Percentiles rank a stretch among this genome's conserved stretches.
These are phyloP conservation scores for Aethionema arabicum DNA, from an alignment of 345 rosid species.

Conservation along the genomic window DNA sequence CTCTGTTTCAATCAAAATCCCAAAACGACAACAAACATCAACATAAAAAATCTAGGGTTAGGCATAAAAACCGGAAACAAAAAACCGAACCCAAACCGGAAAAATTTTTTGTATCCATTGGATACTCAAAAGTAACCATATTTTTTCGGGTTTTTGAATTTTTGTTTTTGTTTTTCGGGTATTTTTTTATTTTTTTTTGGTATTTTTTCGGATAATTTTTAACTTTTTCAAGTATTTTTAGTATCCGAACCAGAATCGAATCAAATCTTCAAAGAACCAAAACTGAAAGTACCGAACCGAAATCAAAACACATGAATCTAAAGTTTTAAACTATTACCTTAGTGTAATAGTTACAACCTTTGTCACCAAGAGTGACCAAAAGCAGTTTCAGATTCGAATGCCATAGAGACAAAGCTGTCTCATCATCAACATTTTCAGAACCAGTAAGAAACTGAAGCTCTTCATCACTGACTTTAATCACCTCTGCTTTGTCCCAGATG, in stretches of 20 bases:
- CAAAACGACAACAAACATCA: conserved; percentile 3
- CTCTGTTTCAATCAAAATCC: conserved; percentile 39
- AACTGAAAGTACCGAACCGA: no score
- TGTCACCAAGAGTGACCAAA: conserved; percentile 87
- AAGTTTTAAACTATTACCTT: conserved; percentile 49
- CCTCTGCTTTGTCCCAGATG: conserved; percentile 97
- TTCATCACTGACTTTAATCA: conserved; percentile 90
- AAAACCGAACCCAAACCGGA: no score
- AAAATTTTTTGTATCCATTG: no score
- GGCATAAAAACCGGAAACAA: no score
- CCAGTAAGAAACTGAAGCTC: conserved; percentile 97
- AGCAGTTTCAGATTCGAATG: conserved; percentile 79
- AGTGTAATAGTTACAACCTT: conserved; percentile 93
- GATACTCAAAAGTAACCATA: no score
- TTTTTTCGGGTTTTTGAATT: no score
- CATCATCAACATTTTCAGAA: conserved; percentile 70
- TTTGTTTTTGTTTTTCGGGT: no score
- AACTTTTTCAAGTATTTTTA: no score
- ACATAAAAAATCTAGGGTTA: not conserved
- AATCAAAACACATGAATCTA: not conserved
- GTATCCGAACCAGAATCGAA: no score
- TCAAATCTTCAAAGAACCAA: no score
- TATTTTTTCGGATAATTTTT: no score
- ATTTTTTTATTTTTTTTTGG: no score
- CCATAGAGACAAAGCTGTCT: conserved; percentile 82